Percentiles rank a stretch among this genome's conserved stretches.
These are phyloP conservation scores for Gillenia trifoliata DNA, from an alignment of 306 rosid species.

Conservation along the genomic window DNA sequence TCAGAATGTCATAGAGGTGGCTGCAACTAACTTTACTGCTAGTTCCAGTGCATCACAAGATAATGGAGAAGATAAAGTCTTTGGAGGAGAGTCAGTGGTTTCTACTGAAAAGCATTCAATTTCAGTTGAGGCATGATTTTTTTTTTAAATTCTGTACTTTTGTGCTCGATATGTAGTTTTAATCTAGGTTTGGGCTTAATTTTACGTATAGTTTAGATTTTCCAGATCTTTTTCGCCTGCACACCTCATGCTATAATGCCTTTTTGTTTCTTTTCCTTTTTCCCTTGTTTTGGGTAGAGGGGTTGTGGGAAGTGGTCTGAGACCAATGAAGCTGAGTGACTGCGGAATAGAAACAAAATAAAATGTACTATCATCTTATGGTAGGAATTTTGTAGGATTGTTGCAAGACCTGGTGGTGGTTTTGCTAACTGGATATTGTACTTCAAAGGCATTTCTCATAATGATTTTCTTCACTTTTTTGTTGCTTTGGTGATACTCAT, in stretches of 20 bases:
- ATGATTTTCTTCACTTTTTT: background rate
- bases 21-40: constrained; percentile 28
- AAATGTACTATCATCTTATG: background rate
- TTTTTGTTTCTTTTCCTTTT: background rate
- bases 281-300: background rate
- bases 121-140: constrained; percentile 56
- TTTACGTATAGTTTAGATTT: background rate
- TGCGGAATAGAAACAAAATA: background rate
- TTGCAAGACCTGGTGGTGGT: background rate
- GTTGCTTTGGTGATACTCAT: constrained; percentile 4
- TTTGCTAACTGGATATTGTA: background rate
- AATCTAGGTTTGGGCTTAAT: background rate
- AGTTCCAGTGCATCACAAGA: constrained; percentile 30
- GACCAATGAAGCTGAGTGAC: no score
- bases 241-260: background rate
- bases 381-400: background rate
- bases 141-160: background rate
- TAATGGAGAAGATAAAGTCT: constrained; percentile 21
- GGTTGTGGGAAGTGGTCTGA: background rate
- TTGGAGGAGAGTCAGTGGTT: constrained; percentile 42
- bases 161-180: no score
- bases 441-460: background rate
- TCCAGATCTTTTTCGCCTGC: constrained; percentile 7
- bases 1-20: constrained; percentile 23
- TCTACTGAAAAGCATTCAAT: constrained; percentile 48